Evolutionary conservation across 352 stramenopile species (phyloP).

Genomic region (Pythium scleroteichum): DNA sequence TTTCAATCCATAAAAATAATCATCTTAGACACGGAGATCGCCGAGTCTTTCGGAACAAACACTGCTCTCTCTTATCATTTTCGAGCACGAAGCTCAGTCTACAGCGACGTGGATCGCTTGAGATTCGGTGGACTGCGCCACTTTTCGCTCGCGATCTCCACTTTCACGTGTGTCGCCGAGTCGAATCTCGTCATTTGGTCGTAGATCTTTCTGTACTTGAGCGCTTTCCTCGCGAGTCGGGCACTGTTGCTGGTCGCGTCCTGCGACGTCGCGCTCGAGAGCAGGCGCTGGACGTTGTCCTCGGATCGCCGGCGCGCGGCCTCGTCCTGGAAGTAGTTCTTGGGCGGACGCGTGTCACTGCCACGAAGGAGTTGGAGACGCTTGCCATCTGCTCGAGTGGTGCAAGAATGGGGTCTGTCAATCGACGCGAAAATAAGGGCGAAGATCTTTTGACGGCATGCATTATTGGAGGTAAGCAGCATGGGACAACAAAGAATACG

Average conservation of each 20-base stretch:
- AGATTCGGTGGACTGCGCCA: constrained; percentile 39
- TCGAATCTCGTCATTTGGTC: constrained; percentile 42
- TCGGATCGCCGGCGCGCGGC: constrained; percentile 12
- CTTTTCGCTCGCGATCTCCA: constrained; percentile 45
- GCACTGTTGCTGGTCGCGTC: constrained; percentile 29
- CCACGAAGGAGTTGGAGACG: too few species aligned
- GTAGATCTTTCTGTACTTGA: constrained; percentile 58
- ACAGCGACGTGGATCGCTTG: constrained; percentile 4
- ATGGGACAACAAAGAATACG: too few species aligned
- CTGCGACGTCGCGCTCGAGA: not conserved
- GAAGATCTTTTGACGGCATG: too few species aligned
- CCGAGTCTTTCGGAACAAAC: too few species aligned
- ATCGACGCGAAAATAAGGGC: too few species aligned
- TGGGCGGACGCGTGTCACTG: not conserved
- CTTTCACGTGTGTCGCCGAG: constrained; percentile 43
- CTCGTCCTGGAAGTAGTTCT: constrained; percentile 27
- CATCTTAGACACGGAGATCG: too few species aligned
- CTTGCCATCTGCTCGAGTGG: too few species aligned
- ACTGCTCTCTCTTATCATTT: too few species aligned
- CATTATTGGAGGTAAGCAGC: too few species aligned
- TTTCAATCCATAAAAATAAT: too few species aligned
- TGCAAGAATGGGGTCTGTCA: too few species aligned
- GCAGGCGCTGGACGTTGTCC: constrained; percentile 14
- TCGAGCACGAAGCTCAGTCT: too few species aligned
- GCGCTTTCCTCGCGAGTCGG: constrained; percentile 50